A percentile compares a stretch with the other conserved stretches of the same genome.
Evolutionary conservation across 2,329 filamentous ascomycete genomes (phyloP).

Genomic region (Didymella arachidicola): DNA sequence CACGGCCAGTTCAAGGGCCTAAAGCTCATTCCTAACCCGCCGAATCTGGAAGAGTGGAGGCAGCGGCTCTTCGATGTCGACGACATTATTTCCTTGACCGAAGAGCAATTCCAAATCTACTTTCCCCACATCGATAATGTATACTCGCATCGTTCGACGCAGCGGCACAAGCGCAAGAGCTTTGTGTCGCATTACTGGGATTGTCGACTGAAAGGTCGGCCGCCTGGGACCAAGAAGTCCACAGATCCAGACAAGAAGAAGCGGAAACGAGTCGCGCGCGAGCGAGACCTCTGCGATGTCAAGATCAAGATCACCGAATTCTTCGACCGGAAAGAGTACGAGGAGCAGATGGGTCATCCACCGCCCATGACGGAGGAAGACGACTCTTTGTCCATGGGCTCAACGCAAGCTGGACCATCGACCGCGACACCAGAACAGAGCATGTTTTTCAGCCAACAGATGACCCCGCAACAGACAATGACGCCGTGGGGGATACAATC

Average conservation of each 20-base stretch:
- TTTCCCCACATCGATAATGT: conserved; percentile 86
- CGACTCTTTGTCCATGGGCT: conserved; percentile 14
- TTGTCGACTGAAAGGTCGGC: conserved; percentile 80
- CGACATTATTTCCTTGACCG: conserved; percentile 73
- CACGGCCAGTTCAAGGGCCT: conserved; percentile 61
- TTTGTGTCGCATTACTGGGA: conserved; percentile 87
- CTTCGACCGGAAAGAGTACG: conserved; percentile 62
- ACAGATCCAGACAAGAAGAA: conserved; percentile 84
- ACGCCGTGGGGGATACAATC: conserved; percentile 37
- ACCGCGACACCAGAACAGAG: conserved; percentile 18
- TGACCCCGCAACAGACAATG: conserved; percentile 27
- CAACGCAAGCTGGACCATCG: conserved; percentile 12
- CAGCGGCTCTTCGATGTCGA: conserved; percentile 78
- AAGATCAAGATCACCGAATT: conserved; percentile 89
- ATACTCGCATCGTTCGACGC: conserved; percentile 83
- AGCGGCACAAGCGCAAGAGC: conserved; percentile 81
- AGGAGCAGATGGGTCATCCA: conserved; percentile 44
- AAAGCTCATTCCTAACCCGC: conserved; percentile 70
- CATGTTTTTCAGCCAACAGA: conserved; percentile 37
- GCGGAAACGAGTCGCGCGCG: conserved; percentile 76
- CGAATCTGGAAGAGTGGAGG: conserved; percentile 73
- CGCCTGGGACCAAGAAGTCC: conserved; percentile 79
- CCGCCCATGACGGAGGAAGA: conserved; percentile 31
- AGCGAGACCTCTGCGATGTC: conserved; percentile 82
- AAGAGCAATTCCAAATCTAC: conserved; percentile 82